Evolutionary conservation across 2,329 filamentous ascomycete genomes (phyloP).

Genomic region (Aspergillus pseudotamarii): DNA sequence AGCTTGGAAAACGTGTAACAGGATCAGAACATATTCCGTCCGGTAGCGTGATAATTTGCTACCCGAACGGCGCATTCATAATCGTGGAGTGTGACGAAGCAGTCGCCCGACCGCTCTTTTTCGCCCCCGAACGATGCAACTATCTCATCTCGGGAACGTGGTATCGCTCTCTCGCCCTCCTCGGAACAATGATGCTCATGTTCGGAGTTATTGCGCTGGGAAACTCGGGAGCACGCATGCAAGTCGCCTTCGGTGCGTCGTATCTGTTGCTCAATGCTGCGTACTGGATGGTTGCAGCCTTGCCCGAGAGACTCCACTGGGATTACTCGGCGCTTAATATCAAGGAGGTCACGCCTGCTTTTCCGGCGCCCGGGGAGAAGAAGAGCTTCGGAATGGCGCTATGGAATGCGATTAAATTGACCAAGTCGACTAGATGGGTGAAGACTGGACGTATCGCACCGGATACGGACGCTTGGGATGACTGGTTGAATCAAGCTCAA

Average conservation of each 20-base stretch:
- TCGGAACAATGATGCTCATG: constrained; percentile 64
- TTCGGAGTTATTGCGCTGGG: constrained; percentile 63
- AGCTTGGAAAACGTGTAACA: constrained; percentile 56
- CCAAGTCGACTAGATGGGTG: constrained; percentile 57
- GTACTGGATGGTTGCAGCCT: constrained; percentile 59
- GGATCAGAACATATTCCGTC: constrained; percentile 50
- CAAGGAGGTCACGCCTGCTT: neutral
- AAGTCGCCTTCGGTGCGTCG: constrained; percentile 58
- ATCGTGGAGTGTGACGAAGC: constrained; percentile 61
- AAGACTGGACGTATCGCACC: constrained; percentile 57
- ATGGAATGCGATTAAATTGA: constrained; percentile 62
- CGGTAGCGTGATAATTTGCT: constrained; percentile 64
- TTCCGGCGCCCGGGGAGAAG: neutral
- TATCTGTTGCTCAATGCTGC: constrained; percentile 63
- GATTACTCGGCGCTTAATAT: constrained; percentile 41
- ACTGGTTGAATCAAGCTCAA: constrained; percentile 50
- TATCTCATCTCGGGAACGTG: constrained; percentile 52
- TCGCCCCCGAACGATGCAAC: constrained; percentile 61
- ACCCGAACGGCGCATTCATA: constrained; percentile 62
- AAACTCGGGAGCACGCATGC: constrained; percentile 63
- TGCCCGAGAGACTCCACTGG: constrained; percentile 57
- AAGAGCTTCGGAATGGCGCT: constrained; percentile 58
- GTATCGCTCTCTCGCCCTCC: constrained; percentile 58
- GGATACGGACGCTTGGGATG: constrained; percentile 55
- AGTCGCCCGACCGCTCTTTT: constrained; percentile 64